Evolutionary conservation across 305 asterid genomes (phyloP).

Genomic region (Fraxinus velutina): DNA sequence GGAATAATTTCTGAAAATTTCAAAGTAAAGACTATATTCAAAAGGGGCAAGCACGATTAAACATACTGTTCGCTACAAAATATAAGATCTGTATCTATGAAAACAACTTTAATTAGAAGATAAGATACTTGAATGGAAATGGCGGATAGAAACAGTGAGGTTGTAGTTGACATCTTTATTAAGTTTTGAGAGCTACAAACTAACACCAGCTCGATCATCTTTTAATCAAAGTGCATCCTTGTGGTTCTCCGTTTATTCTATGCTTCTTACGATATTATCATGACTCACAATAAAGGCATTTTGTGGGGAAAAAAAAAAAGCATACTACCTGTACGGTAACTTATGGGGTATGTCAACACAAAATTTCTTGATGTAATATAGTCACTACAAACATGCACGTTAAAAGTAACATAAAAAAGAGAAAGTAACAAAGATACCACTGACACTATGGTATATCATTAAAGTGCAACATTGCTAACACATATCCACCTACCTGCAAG

Average conservation of each 20-base stretch:
- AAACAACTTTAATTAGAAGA: neutral
- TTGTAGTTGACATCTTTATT: neutral
- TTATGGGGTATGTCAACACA: neutral
- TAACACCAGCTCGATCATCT: neutral
- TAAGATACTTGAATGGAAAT: neutral
- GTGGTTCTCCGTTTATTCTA: neutral
- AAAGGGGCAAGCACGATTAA: neutral
- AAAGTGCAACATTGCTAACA: constrained; percentile 10
- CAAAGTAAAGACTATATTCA: neutral
- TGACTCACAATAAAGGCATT: neutral
- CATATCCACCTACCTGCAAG: constrained; percentile 55
- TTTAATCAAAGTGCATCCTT: neutral
- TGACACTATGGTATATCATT: neutral
- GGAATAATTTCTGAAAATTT: neutral
- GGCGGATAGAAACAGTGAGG: neutral
- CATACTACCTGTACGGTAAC: neutral
- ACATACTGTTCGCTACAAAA: neutral
- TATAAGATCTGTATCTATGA: neutral
- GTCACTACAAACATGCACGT: neutral
- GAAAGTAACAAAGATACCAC: constrained; percentile 5
- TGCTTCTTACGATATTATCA: neutral
- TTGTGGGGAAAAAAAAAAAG: too few species aligned
- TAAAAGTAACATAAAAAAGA: neutral
- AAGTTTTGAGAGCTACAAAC: neutral
- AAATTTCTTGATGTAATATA: constrained; percentile 2